phyloP scores from a whole-genome alignment of 208 protist species.

The Trypanosoma avium region DNA sequence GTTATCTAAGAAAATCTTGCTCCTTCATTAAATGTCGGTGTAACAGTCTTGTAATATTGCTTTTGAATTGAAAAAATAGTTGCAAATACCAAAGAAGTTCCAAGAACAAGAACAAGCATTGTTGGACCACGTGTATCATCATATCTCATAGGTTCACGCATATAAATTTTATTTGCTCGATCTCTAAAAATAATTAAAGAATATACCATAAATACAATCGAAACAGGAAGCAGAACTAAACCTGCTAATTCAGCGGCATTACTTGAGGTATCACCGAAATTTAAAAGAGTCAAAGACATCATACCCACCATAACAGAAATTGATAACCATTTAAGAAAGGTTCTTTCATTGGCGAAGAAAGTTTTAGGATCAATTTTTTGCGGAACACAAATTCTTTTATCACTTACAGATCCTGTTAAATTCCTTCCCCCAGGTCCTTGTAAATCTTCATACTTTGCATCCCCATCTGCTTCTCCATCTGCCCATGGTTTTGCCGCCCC shows the following conservation, averaged over 20 bases:
- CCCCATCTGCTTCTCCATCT: conserved; percentile 83
- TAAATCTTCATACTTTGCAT: conserved; percentile 79
- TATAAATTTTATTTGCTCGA: conserved; percentile 89
- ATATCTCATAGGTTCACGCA: conserved; percentile 91
- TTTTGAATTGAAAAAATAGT: conserved; percentile 87
- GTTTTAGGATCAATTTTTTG: conserved; percentile 93
- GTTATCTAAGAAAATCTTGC: conserved; percentile 49
- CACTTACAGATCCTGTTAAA: conserved; percentile 77
- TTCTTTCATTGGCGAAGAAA: conserved; percentile 93
- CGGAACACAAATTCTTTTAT: conserved; percentile 89
- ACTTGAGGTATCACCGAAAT: conserved; percentile 78
- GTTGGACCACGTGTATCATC: conserved; percentile 88
- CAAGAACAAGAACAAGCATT: conserved; percentile 83
- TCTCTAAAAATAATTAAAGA: conserved; percentile 87
- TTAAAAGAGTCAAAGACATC: conserved; percentile 86
- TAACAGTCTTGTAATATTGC: conserved; percentile 63
- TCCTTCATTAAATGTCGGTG: conserved; percentile 59
- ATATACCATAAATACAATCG: conserved; percentile 91
- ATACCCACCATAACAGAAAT: conserved; percentile 89
- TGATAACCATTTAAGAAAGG: conserved; percentile 92
- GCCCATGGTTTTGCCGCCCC: conserved; percentile 83
- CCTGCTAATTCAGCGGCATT: conserved; percentile 82
- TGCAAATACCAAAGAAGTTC: conserved; percentile 65
- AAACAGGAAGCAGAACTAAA: conserved; percentile 78
- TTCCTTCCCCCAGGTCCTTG: conserved; percentile 70